These are phyloP conservation scores for Aspergillus carlsbadensis DNA, from an alignment of 495 filamentous ascomycete species.

Conservation along the genomic window DNA sequence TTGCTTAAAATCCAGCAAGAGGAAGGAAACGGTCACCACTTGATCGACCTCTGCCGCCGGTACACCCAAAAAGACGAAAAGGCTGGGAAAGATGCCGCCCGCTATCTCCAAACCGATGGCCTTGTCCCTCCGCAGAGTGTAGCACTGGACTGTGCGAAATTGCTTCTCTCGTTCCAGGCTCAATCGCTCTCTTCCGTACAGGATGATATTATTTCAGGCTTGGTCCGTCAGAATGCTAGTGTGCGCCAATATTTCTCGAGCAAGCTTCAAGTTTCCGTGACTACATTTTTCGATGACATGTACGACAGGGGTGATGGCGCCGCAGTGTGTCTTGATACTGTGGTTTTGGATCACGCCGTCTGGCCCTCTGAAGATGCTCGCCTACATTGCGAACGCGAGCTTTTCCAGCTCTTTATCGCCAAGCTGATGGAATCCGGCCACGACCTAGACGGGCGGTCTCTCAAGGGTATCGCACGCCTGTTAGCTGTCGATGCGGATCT, in stretches of 20 bases:
- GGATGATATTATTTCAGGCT: conserved; percentile 59
- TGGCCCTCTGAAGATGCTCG: conserved; percentile 57
- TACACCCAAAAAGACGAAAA: conserved; percentile 52
- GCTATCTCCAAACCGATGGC: conserved; percentile 52
- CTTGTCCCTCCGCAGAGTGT: conserved; percentile 50
- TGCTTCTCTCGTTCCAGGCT: conserved; percentile 49
- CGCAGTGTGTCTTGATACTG: conserved; percentile 55
- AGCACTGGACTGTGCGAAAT: conserved; percentile 53
- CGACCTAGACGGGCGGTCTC: conserved; percentile 56
- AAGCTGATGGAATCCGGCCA: conserved; percentile 63
- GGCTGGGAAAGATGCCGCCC: conserved; percentile 57
- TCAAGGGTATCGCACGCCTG: conserved; percentile 62
- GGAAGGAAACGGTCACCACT: conserved; percentile 46
- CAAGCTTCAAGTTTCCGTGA: conserved; percentile 48
- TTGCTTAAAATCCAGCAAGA: conserved; percentile 52
- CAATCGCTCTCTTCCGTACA: conserved; percentile 41
- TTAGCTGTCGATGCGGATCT: conserved; percentile 57
- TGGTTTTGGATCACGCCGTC: conserved; percentile 54
- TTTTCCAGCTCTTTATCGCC: conserved; percentile 66
- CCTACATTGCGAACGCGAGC: conserved; percentile 52
- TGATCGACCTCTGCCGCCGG: conserved; percentile 53
- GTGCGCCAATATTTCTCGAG: conserved; percentile 56
- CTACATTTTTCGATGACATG: conserved; percentile 55
- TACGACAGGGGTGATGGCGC: conserved; percentile 61
- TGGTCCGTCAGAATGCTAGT: conserved; percentile 53